Percentiles rank a stretch among this genome's conserved stretches.
Conservation (phyloP, 2,329 filamentous ascomycete species). For the Ophioceras dolichostomum region DNA sequence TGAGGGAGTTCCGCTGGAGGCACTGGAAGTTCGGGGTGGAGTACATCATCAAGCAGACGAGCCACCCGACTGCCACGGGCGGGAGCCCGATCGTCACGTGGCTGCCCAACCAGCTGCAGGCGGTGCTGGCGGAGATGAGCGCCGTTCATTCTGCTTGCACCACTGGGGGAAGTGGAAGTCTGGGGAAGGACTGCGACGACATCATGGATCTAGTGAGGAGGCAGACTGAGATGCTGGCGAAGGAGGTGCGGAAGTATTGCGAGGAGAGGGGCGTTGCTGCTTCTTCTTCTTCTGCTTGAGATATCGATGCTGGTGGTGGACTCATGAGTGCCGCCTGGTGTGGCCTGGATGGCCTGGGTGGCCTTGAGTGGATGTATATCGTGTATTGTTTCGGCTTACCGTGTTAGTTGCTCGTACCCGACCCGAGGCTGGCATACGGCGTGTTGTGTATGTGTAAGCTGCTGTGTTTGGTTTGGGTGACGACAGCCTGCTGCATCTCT, state of each 20-base stretch:
- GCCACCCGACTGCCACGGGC: slow-evolving; percentile 66
- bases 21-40: slow-evolving; percentile 80
- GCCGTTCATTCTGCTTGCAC: slow-evolving; percentile 34
- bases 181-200: slow-evolving; percentile 34
- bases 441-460: too few relatives aligned
- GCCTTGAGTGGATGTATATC: too few relatives aligned
- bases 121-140: slow-evolving; percentile 61
- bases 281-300: too few relatives aligned
- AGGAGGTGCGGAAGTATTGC: slow-evolving; percentile 68
- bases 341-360: too few relatives aligned
- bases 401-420: too few relatives aligned
- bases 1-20: slow-evolving; percentile 70
- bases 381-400: too few relatives aligned
- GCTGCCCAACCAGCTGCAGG: slow-evolving; percentile 70
- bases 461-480: too few relatives aligned
- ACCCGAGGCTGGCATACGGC: too few relatives aligned
- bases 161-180: slow-evolving; percentile 24
- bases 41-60: slow-evolving; percentile 70
- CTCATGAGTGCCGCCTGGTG: too few relatives aligned
- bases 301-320: too few relatives aligned
- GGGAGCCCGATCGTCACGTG: slow-evolving; percentile 76
- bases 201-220: slow-evolving; percentile 56
- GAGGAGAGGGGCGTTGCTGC: slow-evolving; percentile 38
- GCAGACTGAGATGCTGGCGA: slow-evolving; percentile 53
- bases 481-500: too few relatives aligned